A percentile compares a stretch with the other conserved stretches of the same genome.
Conservation (phyloP, 208 protist species). For the Leishmania guyanensis region DNA sequence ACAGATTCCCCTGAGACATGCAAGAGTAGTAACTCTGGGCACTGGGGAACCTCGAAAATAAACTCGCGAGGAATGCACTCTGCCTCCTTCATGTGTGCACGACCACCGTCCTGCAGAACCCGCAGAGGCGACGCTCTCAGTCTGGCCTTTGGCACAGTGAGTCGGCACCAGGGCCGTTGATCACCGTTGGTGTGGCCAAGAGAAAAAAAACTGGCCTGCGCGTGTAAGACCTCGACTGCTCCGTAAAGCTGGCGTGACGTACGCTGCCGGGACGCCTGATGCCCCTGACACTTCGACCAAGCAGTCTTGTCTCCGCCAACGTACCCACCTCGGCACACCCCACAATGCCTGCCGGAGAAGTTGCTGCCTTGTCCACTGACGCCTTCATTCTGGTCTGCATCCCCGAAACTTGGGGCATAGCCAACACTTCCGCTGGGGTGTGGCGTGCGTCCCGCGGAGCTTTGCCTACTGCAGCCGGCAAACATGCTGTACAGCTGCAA, state of each 20-base stretch:
- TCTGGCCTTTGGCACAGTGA: slow-evolving; percentile 15
- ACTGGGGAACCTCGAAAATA: slow-evolving; percentile 12
- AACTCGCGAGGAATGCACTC: slow-evolving; percentile 4
- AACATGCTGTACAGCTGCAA: slow-evolving; percentile 5
- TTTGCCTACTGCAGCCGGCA: neutral
- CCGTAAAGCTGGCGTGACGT: slow-evolving; percentile 1
- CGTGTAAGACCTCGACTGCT: slow-evolving; percentile 14
- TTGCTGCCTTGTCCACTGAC: neutral
- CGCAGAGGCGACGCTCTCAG: slow-evolving; percentile 12
- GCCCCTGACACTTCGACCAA: neutral
- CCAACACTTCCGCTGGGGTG: neutral
- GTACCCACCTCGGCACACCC: slow-evolving; percentile 1
- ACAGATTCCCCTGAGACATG: neutral
- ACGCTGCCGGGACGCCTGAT: neutral
- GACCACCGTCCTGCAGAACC: neutral
- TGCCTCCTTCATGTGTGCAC: neutral
- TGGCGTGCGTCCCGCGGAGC: neutral
- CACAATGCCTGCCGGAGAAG: neutral
- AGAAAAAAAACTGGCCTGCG: slow-evolving; percentile 2
- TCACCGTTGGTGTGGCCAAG: neutral
- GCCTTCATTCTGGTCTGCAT: neutral
- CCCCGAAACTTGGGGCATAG: neutral
- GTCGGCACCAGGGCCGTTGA: slow-evolving; percentile 16
- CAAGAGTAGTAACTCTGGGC: slow-evolving; percentile 21
- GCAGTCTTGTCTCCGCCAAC: neutral